phyloP scores from a whole-genome alignment of 176 grass and related monocot species.

The Secale cereale region DNA sequence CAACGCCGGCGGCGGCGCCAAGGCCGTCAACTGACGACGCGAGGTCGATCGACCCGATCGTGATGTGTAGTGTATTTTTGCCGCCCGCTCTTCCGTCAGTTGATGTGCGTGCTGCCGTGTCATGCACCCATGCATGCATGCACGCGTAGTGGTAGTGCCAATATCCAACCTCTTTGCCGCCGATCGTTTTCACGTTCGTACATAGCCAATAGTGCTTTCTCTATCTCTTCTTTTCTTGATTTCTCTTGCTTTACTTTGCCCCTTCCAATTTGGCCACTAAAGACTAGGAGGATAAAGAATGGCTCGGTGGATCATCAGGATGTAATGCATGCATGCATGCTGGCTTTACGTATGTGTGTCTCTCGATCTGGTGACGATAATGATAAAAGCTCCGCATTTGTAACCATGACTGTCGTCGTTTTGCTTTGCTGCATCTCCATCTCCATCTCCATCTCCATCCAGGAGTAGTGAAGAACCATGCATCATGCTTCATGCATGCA shows the following conservation, averaged over 20 bases:
- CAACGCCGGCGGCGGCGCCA: conserved; percentile 37
- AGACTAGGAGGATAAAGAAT: conserved; percentile 1
- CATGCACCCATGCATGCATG: neutral
- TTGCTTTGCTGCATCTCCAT: too few species aligned
- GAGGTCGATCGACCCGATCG: too few species aligned
- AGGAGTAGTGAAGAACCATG: neutral
- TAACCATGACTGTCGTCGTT: conserved; percentile 27
- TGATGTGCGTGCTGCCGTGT: neutral
- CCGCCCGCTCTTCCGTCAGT: neutral
- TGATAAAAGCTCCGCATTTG: conserved; percentile 16
- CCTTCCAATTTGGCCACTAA: conserved; percentile 7
- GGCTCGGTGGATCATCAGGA: neutral
- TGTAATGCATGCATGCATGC: neutral
- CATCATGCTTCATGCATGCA: conserved; percentile 10
- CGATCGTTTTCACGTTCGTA: conserved; percentile 13
- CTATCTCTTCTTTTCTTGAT: neutral
- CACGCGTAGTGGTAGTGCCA: neutral
- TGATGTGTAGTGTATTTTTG: conserved; percentile 13
- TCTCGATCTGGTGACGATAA: neutral
- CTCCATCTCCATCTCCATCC: neutral
- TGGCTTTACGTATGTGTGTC: conserved; percentile 12
- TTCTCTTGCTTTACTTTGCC: neutral
- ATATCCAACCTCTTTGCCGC: neutral
- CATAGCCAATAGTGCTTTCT: neutral
- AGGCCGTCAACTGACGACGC: conserved; percentile 40